Base-by-base conservation (phyloP, 2,329 filamentous ascomycete genomes). In the Fusarium mundagurra region DNA sequence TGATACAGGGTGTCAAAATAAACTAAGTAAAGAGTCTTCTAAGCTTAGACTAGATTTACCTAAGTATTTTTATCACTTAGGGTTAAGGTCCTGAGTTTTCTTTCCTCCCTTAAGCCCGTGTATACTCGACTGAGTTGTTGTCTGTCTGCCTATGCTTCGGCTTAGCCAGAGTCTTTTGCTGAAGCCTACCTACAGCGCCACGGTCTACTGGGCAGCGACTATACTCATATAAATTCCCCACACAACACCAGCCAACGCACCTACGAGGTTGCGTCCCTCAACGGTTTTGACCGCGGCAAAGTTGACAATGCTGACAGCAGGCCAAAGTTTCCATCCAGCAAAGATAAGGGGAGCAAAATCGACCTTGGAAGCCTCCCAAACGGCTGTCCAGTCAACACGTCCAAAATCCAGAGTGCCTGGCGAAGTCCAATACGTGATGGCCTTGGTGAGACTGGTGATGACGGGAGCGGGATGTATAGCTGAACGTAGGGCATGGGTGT, bases 141-240 rank as follows among this genome's bases (percentile, higher is more conserved):
- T 54, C 34, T 13, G 22, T 24, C 24, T 27, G 24, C n/a, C 17
- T 22, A 10, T 17, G 16, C 20, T 33, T 59, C 36, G 12, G 31
- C 24, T 55, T 17, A 27, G 17, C 12, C 17, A 18, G 11, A 31
- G 18, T 44, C 8, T n/a, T 24, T 17, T n/a, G 44, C 38, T 8
- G 34, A 34, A 14, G 27, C 41, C 38, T 55, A 22, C 36, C 22
- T 55, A 33, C 24, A 33, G 36, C 33, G 20, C 33, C 10, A 14
- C 9, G 12, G 13, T 48, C 77, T 69, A 83, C 59, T 74, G 72
- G 17, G 81, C 79, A 24, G 87, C 87, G 72, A 90, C 82, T 77
- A 95, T 83, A 79, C 92, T 94, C 83, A 95, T 85, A 81, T 93
- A 95, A 47, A 95, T 86, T 1, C 92, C 91, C 93, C 93, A 96